These are phyloP conservation scores for Debaryomyces maramus DNA, from an alignment of 805 yeast species.

Conservation along the genomic window DNA sequence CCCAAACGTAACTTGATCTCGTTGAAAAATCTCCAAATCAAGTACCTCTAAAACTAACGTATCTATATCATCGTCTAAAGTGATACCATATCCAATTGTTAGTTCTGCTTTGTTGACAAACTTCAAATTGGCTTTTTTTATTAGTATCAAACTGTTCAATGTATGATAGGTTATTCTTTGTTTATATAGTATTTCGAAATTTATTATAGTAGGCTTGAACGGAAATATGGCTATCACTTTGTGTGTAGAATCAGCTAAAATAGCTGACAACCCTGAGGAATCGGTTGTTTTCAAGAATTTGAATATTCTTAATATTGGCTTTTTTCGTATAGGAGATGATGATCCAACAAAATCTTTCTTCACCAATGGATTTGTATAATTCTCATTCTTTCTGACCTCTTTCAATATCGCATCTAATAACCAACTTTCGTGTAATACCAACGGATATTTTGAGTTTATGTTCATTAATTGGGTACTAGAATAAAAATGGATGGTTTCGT, in stretches of 20 bases:
- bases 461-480: background rate
- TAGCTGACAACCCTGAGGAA: slow-evolving; percentile 25
- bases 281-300: slow-evolving; percentile 23
- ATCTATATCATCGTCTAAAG: slow-evolving; percentile 13
- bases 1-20: slow-evolving; percentile 29
- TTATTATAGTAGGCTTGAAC: slow-evolving; percentile 22
- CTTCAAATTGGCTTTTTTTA: slow-evolving; percentile 27
- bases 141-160: slow-evolving; percentile 22
- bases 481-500: too few relatives aligned
- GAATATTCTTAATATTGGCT: slow-evolving; percentile 30
- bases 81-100: slow-evolving; percentile 10
- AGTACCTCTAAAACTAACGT: slow-evolving; percentile 27
- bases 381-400: slow-evolving; percentile 3
- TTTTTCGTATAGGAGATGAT: slow-evolving; percentile 7
- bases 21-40: slow-evolving; percentile 30
- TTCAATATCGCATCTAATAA: slow-evolving; percentile 13
- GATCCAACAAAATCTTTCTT: slow-evolving; percentile 16
- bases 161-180: slow-evolving; percentile 37
- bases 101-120: slow-evolving; percentile 19
- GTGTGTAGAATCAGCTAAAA: slow-evolving; percentile 33
- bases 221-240: slow-evolving; percentile 32
- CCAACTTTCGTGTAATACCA: slow-evolving; percentile 29
- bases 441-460: slow-evolving; percentile 13
- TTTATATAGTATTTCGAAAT: slow-evolving; percentile 30
- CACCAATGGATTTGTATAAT: slow-evolving; percentile 14